Evolutionary conservation across 164 flowering plant genomes (phyloP).

Genomic region (Nymphaea colorata): DNA sequence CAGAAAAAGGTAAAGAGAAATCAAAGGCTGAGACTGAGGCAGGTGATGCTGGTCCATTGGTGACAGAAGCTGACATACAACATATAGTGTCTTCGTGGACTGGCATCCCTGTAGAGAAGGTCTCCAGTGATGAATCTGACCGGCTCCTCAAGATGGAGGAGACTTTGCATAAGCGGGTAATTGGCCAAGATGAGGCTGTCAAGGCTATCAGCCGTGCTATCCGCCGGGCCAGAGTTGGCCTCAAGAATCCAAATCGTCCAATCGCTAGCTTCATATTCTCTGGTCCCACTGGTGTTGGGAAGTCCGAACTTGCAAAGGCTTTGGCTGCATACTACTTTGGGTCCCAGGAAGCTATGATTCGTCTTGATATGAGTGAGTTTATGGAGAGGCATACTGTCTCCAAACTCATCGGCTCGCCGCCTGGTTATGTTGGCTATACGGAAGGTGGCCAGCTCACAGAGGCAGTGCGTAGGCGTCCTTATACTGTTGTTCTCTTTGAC

Average conservation of each 20-base stretch:
- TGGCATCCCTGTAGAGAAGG: conserved; percentile 86
- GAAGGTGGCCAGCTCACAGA: conserved; percentile 93
- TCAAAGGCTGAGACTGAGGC: conserved; percentile 72
- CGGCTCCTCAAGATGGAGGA: conserved; percentile 91
- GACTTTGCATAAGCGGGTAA: conserved; percentile 63
- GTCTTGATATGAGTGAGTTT: conserved; percentile 94
- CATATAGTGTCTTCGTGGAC: conserved; percentile 82
- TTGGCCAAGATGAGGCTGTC: conserved; percentile 94
- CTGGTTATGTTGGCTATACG: conserved; percentile 81
- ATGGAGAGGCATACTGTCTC: conserved; percentile 90
- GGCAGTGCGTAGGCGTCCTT: conserved; percentile 74
- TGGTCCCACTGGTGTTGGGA: conserved; percentile 94
- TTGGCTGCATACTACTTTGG: conserved; percentile 91
- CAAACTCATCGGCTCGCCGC: conserved; percentile 87
- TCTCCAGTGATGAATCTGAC: conserved; percentile 71
- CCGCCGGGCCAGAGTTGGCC: conserved; percentile 91
- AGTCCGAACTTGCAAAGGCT: conserved; percentile 82
- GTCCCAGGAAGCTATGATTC: conserved; percentile 85
- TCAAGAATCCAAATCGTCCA: conserved; percentile 76
- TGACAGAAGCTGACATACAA: conserved; percentile 71
- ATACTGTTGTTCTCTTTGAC: conserved; percentile 77
- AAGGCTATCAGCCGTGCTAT: conserved; percentile 84
- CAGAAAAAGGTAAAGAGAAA: conserved; percentile 70
- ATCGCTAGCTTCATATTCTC: conserved; percentile 89
- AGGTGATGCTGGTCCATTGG: conserved; percentile 52